phyloP scores from a whole-genome alignment of 2,329 filamentous ascomycete genomes.

The Fusarium zealandicum region DNA sequence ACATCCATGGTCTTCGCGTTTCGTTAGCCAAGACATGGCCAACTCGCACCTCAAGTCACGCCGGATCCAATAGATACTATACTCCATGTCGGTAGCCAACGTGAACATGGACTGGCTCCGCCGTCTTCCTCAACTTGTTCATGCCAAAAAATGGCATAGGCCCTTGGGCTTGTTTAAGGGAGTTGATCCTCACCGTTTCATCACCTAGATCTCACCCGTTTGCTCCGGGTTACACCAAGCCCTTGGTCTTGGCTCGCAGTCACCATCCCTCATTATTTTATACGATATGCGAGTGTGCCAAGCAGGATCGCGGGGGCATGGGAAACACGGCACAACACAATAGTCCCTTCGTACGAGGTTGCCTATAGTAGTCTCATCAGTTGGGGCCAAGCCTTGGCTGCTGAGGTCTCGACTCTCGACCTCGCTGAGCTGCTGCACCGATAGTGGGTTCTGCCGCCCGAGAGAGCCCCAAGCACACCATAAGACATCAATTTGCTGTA shows the following conservation, averaged over 20 bases:
- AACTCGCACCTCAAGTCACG: not conserved
- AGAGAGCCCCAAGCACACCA: not conserved
- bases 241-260: not conserved
- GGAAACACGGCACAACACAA: conserved; percentile 37
- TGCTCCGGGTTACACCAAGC: no score
- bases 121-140: not conserved
- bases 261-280: conserved; percentile 9
- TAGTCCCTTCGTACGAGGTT: conserved; percentile 24
- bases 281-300: conserved; percentile 31
- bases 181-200: no score
- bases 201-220: no score
- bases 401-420: conserved; percentile 38
- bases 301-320: conserved; percentile 32
- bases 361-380: conserved; percentile 22
- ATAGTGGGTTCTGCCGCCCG: conserved; percentile 28
- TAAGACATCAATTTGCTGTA: not conserved
- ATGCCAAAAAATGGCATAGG: not conserved
- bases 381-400: conserved; percentile 42
- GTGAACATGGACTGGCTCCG: not conserved
- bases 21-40: not conserved
- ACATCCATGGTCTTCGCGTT: conserved; percentile 1
- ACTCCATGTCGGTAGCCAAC: not conserved
- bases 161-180: no score
- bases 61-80: not conserved
- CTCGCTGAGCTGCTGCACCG: conserved; percentile 16